Evolutionary conservation across 2,329 filamentous ascomycete species (phyloP).

Genomic region (Neopestalotiopsis sp.): DNA sequence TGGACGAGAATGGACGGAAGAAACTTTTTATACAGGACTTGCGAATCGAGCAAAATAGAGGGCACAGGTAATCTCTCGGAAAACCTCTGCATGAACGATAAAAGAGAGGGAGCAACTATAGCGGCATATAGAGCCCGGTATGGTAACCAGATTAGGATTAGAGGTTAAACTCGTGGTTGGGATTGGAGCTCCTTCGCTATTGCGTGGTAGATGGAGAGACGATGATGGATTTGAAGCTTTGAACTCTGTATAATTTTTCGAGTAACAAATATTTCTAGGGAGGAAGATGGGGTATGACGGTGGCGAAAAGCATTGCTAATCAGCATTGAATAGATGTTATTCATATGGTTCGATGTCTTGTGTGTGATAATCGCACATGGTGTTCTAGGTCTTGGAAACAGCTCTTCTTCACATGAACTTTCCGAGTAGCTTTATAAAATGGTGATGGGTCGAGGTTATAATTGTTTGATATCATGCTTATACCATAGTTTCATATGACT

Average conservation of each 20-base stretch:
- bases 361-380: not conserved
- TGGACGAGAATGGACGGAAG: slow-evolving; percentile 63
- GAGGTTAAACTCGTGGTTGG: not conserved
- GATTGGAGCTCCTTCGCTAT: not conserved
- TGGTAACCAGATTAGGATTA: not conserved
- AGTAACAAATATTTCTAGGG: not conserved
- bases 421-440: not conserved
- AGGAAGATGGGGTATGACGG: not conserved
- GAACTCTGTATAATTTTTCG: too few species aligned
- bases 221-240: not conserved
- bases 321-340: slow-evolving; percentile 7
- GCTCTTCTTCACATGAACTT: not conserved
- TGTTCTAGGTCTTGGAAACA: not conserved
- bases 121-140: slow-evolving; percentile 26
- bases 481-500: not conserved
- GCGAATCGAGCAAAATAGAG: not conserved
- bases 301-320: not conserved
- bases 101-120: slow-evolving; percentile 19
- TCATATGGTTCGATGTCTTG: not conserved
- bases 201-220: not conserved
- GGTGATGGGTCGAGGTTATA: not conserved
- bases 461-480: not conserved
- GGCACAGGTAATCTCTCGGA: not conserved
- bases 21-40: slow-evolving; percentile 12
- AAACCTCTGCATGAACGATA: not conserved